Percentiles rank a stretch among this genome's conserved stretches.
Evolutionary conservation across 164 flowering plant genomes (phyloP).

Genomic region (Aristolochia fimbriata): DNA sequence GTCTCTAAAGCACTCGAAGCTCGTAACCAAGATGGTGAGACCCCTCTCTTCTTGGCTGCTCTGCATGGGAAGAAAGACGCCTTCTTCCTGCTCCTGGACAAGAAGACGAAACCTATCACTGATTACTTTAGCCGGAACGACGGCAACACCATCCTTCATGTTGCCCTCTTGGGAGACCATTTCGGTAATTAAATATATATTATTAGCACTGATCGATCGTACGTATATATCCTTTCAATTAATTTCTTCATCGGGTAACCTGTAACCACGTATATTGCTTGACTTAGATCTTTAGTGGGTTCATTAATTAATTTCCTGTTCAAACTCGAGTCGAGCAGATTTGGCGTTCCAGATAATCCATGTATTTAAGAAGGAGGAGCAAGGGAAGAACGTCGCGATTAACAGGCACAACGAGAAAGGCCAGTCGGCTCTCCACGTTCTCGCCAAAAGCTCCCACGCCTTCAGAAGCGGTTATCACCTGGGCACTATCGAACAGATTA

Average conservation of each 20-base stretch:
- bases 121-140: constrained; percentile 1
- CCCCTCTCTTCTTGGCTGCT: constrained; percentile 19
- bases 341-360: constrained; percentile 1
- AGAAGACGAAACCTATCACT: constrained; percentile 1
- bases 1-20: background rate
- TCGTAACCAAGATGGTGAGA: constrained; percentile 13
- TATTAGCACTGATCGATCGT: too few species aligned
- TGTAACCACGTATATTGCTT: too few species aligned
- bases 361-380: background rate
- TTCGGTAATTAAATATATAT: constrained; percentile 14
- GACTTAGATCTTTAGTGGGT: too few species aligned
- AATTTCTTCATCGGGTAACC: too few species aligned
- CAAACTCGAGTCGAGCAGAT: constrained; percentile 7
- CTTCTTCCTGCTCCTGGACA: constrained; percentile 4
- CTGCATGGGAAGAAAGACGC: constrained; percentile 10
- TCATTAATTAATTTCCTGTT: background rate
- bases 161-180: constrained; percentile 14
- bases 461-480: background rate
- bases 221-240: too few species aligned
- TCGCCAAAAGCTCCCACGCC: background rate
- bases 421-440: background rate
- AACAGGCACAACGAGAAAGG: background rate
- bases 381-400: background rate
- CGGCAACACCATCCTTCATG: constrained; percentile 22
- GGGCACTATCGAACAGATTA: background rate